Evolutionary conservation across 2,329 filamentous ascomycete genomes (phyloP).

Genomic region (Pseudocercospora fuligena): DNA sequence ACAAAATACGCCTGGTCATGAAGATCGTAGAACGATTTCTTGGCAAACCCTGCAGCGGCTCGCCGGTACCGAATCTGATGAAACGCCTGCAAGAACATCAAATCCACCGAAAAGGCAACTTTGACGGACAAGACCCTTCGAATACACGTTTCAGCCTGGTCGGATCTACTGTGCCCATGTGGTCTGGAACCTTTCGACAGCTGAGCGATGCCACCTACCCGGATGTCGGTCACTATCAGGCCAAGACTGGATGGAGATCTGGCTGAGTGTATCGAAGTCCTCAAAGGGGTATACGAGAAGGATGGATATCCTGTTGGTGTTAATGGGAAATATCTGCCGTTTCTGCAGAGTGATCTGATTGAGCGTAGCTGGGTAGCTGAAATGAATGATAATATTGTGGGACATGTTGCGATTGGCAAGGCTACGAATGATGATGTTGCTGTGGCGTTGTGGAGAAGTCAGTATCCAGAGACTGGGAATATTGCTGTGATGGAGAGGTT

Average conservation of each 20-base stretch:
- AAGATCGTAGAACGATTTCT: background rate
- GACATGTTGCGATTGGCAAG: conserved; percentile 26
- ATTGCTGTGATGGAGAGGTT: conserved; percentile 35
- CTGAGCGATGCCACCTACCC: background rate
- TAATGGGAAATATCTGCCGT: conserved; percentile 24
- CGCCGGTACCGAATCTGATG: background rate
- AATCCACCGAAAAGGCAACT: background rate
- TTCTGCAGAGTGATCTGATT: conserved; percentile 18
- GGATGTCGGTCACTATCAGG: conserved; percentile 17
- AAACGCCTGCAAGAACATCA: background rate
- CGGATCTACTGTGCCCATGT: background rate
- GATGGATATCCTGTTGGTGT: conserved; percentile 38
- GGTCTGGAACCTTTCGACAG: background rate
- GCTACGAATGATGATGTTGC: conserved; percentile 27
- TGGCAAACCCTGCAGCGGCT: background rate
- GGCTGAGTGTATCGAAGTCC: conserved; percentile 27
- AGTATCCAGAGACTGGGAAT: conserved; percentile 15
- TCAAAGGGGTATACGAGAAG: conserved; percentile 29
- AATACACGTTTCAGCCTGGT: background rate
- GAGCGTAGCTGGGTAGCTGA: conserved; percentile 34
- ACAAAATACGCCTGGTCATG: background rate
- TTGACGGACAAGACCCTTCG: background rate
- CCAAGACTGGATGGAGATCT: conserved; percentile 30
- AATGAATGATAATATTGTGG: conserved; percentile 26
- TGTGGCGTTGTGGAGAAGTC: conserved; percentile 24